A percentile compares a stretch with the other conserved stretches of the same genome.
Evolutionary conservation across 306 rosid species (phyloP).

Genomic region (Lupinus albus): DNA sequence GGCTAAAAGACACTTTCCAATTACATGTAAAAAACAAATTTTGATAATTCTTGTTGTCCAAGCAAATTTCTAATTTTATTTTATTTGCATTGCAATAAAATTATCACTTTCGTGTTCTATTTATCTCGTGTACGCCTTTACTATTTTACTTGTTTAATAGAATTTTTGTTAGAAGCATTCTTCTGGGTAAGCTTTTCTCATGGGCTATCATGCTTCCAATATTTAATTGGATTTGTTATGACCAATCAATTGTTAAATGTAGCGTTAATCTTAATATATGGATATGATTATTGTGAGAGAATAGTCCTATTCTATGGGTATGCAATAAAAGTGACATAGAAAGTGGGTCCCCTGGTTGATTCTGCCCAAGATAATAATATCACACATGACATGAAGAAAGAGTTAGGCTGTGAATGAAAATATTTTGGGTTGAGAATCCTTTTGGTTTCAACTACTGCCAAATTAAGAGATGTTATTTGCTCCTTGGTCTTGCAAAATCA

Average conservation of each 20-base stretch:
- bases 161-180: background rate
- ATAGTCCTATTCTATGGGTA: slow-evolving; percentile 26
- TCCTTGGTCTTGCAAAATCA: slow-evolving; percentile 23
- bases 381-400: background rate
- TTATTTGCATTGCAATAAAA: no score
- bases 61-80: no score
- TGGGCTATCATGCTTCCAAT: slow-evolving; percentile 40
- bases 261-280: slow-evolving; percentile 24
- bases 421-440: background rate
- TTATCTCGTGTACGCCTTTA: background rate
- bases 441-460: slow-evolving; percentile 16
- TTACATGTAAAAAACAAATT: no score
- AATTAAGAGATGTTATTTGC: slow-evolving; percentile 10
- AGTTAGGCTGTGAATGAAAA: slow-evolving; percentile 28
- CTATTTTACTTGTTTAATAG: background rate
- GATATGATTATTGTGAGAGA: slow-evolving; percentile 25
- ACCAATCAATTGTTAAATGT: slow-evolving; percentile 38
- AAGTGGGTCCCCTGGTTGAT: slow-evolving; percentile 42
- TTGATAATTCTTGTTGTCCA: no score
- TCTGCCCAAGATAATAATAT: slow-evolving; percentile 34
- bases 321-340: background rate
- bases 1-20: no score
- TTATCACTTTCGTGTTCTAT: background rate
- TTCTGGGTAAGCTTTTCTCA: slow-evolving; percentile 29
- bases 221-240: slow-evolving; percentile 26